Percentiles rank a stretch among this genome's conserved stretches.
phyloP scores from a whole-genome alignment of 345 rosid species.

The Brassica rapa region DNA sequence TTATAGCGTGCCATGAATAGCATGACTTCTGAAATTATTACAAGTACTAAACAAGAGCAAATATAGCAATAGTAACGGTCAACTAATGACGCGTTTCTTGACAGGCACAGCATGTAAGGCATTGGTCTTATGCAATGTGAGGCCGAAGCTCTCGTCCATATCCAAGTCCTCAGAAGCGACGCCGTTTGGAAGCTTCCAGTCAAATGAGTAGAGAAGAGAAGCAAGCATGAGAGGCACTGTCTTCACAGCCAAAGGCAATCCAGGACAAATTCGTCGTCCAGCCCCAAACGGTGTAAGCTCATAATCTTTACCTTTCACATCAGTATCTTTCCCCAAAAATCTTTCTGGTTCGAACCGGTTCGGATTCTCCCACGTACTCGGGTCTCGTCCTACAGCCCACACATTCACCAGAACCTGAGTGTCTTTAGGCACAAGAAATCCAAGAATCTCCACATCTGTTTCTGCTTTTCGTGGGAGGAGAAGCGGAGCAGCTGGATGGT shows the following conservation, averaged over 20 bases:
- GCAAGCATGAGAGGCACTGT: constrained; percentile 52
- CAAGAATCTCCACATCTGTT: constrained; percentile 37
- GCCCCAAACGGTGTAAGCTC: constrained; percentile 37
- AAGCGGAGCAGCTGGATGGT: constrained; percentile 45
- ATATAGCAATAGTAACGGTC: not conserved
- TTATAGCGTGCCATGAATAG: not conserved
- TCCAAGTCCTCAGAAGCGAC: constrained; percentile 42
- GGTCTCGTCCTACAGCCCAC: constrained; percentile 48
- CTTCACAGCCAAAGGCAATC: constrained; percentile 47
- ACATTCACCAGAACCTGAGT: constrained; percentile 45
- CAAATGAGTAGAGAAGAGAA: constrained; percentile 45
- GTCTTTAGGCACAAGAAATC: constrained; percentile 36
- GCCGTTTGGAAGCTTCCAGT: constrained; percentile 49
- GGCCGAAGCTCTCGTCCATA: constrained; percentile 44
- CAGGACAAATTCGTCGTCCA: constrained; percentile 35
- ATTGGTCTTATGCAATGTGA: constrained; percentile 37
- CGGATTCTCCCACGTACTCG: constrained; percentile 38
- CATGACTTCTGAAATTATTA: not conserved
- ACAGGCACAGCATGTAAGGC: constrained; percentile 31
- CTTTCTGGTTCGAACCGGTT: constrained; percentile 39
- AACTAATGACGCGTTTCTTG: constrained; percentile 8
- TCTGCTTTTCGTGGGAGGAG: constrained; percentile 43
- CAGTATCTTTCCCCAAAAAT: constrained; percentile 31
- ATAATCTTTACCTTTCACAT: constrained; percentile 37
- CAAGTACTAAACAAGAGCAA: not conserved